Evolutionary conservation across 2,329 filamentous ascomycete genomes (phyloP).

Genomic region (Pseudogymnoascus pannorum): DNA sequence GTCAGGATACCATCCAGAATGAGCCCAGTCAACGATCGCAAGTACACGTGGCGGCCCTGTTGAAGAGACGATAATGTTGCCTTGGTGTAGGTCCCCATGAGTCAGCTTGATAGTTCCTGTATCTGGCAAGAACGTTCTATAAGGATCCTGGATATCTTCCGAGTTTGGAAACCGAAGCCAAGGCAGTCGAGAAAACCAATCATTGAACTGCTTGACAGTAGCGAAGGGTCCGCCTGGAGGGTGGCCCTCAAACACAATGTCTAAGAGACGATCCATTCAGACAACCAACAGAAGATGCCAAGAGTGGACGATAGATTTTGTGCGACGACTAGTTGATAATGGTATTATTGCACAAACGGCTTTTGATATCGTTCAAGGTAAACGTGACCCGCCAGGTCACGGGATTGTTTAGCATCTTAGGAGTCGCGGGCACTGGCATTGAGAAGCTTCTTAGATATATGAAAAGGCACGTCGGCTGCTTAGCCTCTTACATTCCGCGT

Average conservation of each 20-base stretch:
- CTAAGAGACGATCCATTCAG: not conserved
- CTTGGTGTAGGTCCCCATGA: not conserved
- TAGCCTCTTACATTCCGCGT: not conserved
- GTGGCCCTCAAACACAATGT: not conserved
- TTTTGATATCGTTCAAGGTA: not conserved
- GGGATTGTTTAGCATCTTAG: not conserved
- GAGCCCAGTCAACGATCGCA: constrained; percentile 27
- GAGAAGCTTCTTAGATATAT: not conserved
- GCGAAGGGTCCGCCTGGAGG: not conserved
- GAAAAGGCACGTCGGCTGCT: not conserved
- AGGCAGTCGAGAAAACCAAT: not conserved
- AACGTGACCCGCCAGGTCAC: not conserved
- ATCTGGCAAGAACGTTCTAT: not conserved
- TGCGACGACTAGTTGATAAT: not conserved
- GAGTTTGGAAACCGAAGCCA: not conserved
- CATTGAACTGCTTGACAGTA: not conserved
- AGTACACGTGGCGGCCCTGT: constrained; percentile 18
- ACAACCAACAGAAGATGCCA: not conserved
- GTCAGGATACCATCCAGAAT: constrained; percentile 29
- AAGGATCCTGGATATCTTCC: not conserved
- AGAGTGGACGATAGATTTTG: not conserved
- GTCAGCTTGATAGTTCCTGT: not conserved
- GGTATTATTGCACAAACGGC: not conserved
- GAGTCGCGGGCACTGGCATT: too few relatives aligned
- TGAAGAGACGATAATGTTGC: not conserved